Conservation (phyloP, 1,139 yeast species). For the Saccharomyces hybrid region DNA sequence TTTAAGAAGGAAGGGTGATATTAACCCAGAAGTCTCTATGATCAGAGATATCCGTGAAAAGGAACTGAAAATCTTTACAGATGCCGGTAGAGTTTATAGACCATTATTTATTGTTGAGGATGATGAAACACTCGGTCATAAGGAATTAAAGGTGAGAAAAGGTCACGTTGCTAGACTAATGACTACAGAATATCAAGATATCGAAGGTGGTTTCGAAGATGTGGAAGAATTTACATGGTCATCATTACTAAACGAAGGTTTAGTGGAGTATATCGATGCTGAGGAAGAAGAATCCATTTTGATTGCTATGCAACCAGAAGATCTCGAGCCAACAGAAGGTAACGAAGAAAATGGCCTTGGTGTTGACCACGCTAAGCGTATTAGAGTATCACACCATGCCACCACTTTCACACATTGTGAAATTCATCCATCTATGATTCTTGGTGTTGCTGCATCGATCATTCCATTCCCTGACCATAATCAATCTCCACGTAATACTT, state of each 20-base stretch:
- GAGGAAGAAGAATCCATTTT: constrained; percentile 96
- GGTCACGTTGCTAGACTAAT: constrained; percentile 70
- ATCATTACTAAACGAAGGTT: constrained; percentile 73
- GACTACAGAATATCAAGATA: constrained; percentile 54
- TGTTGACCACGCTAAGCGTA: constrained; percentile 61
- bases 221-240: constrained; percentile 71
- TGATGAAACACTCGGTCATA: constrained; percentile 62
- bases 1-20: constrained; percentile 91
- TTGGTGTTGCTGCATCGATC: constrained; percentile 97
- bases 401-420: constrained; percentile 98
- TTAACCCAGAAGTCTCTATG: constrained; percentile 92
- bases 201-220: constrained; percentile 49
- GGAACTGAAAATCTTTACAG: constrained; percentile 93
- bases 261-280: constrained; percentile 92
- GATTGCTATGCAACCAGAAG: constrained; percentile 99
- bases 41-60: constrained; percentile 95
- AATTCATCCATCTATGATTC: constrained; percentile 96
- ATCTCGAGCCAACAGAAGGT: constrained; percentile 62
- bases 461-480: constrained; percentile 99
- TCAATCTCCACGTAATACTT: constrained; percentile 98
- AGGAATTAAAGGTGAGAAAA: constrained; percentile 74
- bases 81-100: constrained; percentile 96
- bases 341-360: constrained; percentile 42
- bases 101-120: constrained; percentile 90
- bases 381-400: constrained; percentile 62